Percentiles rank a stretch among this genome's conserved stretches.
These are phyloP conservation scores for Cercospora sojina DNA, from an alignment of 2,329 filamentous ascomycete genomes.

Conservation along the genomic window DNA sequence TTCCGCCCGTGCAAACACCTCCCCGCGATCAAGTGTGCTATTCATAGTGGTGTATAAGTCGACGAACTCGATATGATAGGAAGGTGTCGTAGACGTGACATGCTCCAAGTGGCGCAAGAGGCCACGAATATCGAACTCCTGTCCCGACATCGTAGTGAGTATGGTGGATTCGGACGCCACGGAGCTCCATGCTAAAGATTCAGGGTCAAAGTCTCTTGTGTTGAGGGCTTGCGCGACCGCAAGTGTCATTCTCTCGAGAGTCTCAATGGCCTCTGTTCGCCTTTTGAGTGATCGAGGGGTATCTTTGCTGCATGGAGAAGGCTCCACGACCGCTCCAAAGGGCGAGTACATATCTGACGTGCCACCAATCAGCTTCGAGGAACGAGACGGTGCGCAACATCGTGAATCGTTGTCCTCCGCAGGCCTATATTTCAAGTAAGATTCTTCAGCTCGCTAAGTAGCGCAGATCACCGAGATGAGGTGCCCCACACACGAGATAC, in stretches of 20 bases:
- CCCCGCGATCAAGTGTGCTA: not conserved
- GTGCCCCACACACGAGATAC: not conserved
- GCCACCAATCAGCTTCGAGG: not conserved
- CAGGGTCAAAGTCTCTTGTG: not conserved
- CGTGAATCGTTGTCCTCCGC: not conserved
- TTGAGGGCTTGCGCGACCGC: constrained; percentile 3
- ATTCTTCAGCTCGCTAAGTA: not conserved
- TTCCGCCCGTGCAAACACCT: not conserved
- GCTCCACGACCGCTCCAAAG: not conserved
- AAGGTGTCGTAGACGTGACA: not conserved
- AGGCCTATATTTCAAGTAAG: not conserved
- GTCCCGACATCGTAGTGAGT: not conserved
- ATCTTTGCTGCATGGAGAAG: not conserved
- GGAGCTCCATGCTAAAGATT: constrained; percentile 3
- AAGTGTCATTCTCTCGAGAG: constrained; percentile 3
- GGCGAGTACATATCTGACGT: not conserved
- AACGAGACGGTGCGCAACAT: not conserved
- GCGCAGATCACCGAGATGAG: not conserved
- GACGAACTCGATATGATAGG: not conserved
- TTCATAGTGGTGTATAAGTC: not conserved
- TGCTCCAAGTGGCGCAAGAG: not conserved
- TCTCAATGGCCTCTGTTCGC: not conserved
- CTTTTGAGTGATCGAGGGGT: not conserved
- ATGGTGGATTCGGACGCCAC: not conserved
- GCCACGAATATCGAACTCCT: not conserved